Conservation (phyloP, 2,329 filamentous ascomycete genomes). For the Aspergillus persii region DNA sequence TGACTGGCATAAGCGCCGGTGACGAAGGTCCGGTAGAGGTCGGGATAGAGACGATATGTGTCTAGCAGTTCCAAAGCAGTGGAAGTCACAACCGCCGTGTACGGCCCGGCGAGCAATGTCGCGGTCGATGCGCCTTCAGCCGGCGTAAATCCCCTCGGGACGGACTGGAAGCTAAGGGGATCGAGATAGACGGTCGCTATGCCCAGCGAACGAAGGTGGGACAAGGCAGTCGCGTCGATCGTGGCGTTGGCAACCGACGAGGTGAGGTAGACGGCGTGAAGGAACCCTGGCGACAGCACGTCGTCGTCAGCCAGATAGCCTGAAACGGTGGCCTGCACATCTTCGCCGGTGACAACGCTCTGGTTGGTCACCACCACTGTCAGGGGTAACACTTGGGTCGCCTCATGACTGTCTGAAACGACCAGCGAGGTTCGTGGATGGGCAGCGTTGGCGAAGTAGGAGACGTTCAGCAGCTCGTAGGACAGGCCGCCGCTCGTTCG, state of each 20-base stretch:
- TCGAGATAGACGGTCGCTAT: background rate
- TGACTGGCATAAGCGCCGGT: slow-evolving; percentile 8
- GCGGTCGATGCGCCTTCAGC: background rate
- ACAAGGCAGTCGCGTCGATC: background rate
- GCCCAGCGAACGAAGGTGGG: background rate
- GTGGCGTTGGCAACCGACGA: background rate
- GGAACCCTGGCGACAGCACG: slow-evolving; percentile 10
- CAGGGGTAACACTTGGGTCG: background rate
- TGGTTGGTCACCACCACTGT: slow-evolving; percentile 8
- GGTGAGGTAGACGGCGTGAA: slow-evolving; percentile 9
- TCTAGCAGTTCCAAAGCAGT: slow-evolving; percentile 2
- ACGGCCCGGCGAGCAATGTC: slow-evolving; percentile 8
- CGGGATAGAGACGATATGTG: slow-evolving; percentile 12
- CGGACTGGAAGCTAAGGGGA: background rate
- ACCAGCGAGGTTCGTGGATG: background rate
- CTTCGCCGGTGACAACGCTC: slow-evolving; percentile 3
- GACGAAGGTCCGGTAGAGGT: slow-evolving; percentile 12
- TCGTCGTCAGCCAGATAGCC: slow-evolving; percentile 12
- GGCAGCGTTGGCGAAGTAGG: slow-evolving; percentile 8
- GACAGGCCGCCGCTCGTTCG: background rate
- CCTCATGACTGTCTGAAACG: background rate
- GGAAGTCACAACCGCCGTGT: slow-evolving; percentile 2
- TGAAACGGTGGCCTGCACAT: slow-evolving; percentile 1
- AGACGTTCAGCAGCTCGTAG: slow-evolving; percentile 2
- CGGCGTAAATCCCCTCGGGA: background rate